phyloP scores from a whole-genome alignment of 768 basidiomycete genomes.

The Inosperma sp. region DNA sequence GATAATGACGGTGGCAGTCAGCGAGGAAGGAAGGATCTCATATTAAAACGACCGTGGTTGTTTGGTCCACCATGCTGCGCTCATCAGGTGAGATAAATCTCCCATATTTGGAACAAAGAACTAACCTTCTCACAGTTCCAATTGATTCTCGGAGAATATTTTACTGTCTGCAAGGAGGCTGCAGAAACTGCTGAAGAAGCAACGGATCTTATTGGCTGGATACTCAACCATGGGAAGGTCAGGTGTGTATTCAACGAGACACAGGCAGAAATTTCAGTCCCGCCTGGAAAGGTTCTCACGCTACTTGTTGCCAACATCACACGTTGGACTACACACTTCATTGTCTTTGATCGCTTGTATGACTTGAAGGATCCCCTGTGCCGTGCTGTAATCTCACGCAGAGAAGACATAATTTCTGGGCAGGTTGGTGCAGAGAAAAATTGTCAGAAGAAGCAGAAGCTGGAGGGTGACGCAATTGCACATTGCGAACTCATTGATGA shows the following conservation, averaged over 20 bases:
- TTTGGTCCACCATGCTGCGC: conserved; percentile 21
- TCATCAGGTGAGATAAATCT: conserved; percentile 19
- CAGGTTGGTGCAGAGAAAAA: conserved; percentile 29
- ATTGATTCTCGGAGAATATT: conserved; percentile 24
- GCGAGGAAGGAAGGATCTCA: conserved; percentile 20
- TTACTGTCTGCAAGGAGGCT: conserved; percentile 18
- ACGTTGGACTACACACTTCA: conserved; percentile 26
- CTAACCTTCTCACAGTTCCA: conserved; percentile 17
- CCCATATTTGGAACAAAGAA: not conserved
- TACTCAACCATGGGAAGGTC: conserved; percentile 24
- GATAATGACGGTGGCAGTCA: conserved; percentile 28
- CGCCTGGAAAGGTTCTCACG: conserved; percentile 19
- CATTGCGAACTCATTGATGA: conserved; percentile 23
- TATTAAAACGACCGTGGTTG: conserved; percentile 17
- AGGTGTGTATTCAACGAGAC: conserved; percentile 21
- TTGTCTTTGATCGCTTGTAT: conserved; percentile 20
- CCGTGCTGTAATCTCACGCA: conserved; percentile 17
- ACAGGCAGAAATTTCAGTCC: conserved; percentile 15
- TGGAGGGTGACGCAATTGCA: conserved; percentile 14
- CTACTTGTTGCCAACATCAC: conserved; percentile 28
- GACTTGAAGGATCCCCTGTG: conserved; percentile 21
- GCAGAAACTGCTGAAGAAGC: conserved; percentile 22
- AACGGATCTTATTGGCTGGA: conserved; percentile 24
- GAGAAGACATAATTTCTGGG: conserved; percentile 19
- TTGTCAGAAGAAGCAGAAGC: conserved; percentile 17